phyloP scores from a whole-genome alignment of 208 protist species.

The Angomonas deanei region DNA sequence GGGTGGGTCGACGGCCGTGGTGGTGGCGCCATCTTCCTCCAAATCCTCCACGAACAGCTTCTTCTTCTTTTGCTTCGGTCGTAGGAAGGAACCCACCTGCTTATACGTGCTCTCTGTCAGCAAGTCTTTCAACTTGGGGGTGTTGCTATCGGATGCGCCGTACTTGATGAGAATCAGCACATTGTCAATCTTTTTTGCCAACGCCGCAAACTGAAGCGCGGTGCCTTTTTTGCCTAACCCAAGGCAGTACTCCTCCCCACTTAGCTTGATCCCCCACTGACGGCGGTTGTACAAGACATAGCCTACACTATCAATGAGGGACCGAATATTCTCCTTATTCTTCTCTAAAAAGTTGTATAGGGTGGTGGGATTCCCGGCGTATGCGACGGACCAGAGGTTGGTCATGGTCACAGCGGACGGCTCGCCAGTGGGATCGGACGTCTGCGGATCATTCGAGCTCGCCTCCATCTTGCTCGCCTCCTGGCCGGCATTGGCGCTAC shows the following conservation, averaged over 20 bases:
- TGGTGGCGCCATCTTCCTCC: not conserved
- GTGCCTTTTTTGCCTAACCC: constrained; percentile 75
- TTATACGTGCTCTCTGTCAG: constrained; percentile 24
- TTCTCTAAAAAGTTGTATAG: constrained; percentile 42
- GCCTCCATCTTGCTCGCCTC: not conserved
- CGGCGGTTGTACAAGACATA: constrained; percentile 57
- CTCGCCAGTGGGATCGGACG: not conserved
- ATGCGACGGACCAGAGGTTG: constrained; percentile 78
- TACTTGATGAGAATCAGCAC: constrained; percentile 61
- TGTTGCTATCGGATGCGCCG: constrained; percentile 40
- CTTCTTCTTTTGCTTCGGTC: constrained; percentile 8
- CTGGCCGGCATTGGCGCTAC: not conserved
- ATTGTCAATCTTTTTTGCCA: constrained; percentile 68
- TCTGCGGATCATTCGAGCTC: not conserved
- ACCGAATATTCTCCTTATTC: constrained; percentile 16
- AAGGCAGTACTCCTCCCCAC: constrained; percentile 33
- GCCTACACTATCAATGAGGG: constrained; percentile 30
- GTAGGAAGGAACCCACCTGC: constrained; percentile 17
- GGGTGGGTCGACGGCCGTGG: not conserved
- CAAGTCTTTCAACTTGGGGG: constrained; percentile 54
- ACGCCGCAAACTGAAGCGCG: constrained; percentile 73
- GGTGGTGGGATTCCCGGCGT: constrained; percentile 40
- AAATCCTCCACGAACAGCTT: not conserved
- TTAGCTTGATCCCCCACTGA: constrained; percentile 65
- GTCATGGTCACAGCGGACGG: constrained; percentile 19